Evolutionary conservation across 768 basidiomycete genomes (phyloP).

Genomic region (Serendipita sp.): DNA sequence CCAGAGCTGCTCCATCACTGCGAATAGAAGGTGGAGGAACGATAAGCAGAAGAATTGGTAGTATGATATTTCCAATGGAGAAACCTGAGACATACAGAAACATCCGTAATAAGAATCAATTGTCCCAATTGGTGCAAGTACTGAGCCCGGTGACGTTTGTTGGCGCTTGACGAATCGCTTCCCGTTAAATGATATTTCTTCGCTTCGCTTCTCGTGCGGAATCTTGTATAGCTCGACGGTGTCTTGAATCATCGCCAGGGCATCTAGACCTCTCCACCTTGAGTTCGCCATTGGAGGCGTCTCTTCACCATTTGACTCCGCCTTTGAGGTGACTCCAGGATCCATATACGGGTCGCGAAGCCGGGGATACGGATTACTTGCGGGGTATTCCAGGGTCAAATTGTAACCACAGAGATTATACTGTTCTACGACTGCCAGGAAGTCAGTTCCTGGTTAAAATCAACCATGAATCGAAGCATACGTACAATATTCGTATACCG

Average conservation of each 20-base stretch:
- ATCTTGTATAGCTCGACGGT: background rate
- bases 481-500: background rate
- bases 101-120: background rate
- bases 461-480: background rate
- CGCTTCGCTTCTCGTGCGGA: background rate
- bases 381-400: constrained; percentile 51
- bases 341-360: constrained; percentile 9
- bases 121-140: background rate
- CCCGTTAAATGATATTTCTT: background rate
- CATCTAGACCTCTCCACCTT: background rate
- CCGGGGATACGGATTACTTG: background rate
- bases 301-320: background rate
- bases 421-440: background rate
- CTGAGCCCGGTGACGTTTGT: background rate
- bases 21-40: too few relatives aligned
- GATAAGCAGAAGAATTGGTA: too few relatives aligned
- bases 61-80: too few relatives aligned
- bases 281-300: background rate
- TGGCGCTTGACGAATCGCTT: background rate
- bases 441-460: background rate
- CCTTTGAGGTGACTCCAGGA: background rate
- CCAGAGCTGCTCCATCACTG: background rate
- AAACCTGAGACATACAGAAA: background rate
- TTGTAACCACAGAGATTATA: constrained; percentile 44
- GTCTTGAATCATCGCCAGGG: background rate